Conservation (phyloP, 495 filamentous ascomycete genomes). For the Jackrogersella minutella region DNA sequence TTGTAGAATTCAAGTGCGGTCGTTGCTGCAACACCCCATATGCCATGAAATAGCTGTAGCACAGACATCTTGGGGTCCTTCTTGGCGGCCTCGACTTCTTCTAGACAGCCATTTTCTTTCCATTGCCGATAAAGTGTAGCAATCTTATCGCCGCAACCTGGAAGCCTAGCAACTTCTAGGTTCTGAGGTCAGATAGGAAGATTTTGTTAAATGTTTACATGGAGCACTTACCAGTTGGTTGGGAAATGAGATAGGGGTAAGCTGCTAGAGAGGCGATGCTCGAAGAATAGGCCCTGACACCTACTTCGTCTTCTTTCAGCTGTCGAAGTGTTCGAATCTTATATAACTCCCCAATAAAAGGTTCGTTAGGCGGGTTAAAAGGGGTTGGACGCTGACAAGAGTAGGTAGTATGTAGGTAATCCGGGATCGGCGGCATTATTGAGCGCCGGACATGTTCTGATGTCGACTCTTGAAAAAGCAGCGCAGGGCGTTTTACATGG, state of each 20-base stretch:
- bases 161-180: conserved; percentile 73
- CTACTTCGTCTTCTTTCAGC: conserved; percentile 77
- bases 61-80: conserved; percentile 68
- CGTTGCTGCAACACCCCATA: conserved; percentile 89
- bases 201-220: neutral
- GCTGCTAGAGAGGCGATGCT: conserved; percentile 84
- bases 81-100: conserved; percentile 70
- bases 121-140: conserved; percentile 82
- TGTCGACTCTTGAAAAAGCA: conserved; percentile 73
- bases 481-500: conserved; percentile 49
- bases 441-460: conserved; percentile 69
- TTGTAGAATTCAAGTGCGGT: conserved; percentile 88
- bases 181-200: conserved; percentile 45
- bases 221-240: conserved; percentile 43
- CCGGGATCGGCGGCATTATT: conserved; percentile 66
- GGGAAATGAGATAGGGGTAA: conserved; percentile 67
- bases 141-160: conserved; percentile 84
- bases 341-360: conserved; percentile 77
- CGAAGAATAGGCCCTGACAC: conserved; percentile 86
- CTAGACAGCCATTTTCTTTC: conserved; percentile 63
- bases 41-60: conserved; percentile 75
- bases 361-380: conserved; percentile 71
- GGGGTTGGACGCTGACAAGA: conserved; percentile 85
- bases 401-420: conserved; percentile 76
- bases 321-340: conserved; percentile 76